Conservation (phyloP, 495 filamentous ascomycete genomes). For the Podospora pseudoanserina region DNA sequence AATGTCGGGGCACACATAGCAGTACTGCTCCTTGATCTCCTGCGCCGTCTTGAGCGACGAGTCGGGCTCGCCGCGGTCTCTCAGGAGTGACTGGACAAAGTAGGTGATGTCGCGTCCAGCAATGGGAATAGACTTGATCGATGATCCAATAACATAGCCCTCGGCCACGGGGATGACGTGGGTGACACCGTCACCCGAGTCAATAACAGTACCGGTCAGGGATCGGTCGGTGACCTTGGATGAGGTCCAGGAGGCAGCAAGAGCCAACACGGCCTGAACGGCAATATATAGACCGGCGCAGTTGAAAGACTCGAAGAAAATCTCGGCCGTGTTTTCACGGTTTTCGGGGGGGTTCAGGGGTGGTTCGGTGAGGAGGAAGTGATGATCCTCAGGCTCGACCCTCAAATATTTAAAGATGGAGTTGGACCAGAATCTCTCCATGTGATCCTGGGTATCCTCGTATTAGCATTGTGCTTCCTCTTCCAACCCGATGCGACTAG, state of each 20-base stretch:
- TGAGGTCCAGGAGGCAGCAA: constrained; percentile 97
- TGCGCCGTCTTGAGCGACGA: constrained; percentile 96
- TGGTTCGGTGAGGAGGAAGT: constrained; percentile 96
- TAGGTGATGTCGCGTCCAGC: constrained; percentile 97
- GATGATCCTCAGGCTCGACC: constrained; percentile 96
- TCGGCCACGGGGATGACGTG: constrained; percentile 98
- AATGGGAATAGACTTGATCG: constrained; percentile 97
- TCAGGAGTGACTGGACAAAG: constrained; percentile 92
- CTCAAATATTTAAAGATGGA: constrained; percentile 99
- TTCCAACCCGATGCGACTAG: neutral
- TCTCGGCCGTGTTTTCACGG: constrained; percentile 97
- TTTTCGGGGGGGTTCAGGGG: constrained; percentile 97
- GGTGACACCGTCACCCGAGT: constrained; percentile 96
- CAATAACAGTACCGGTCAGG: constrained; percentile 96
- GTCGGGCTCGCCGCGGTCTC: constrained; percentile 94
- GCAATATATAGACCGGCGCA: constrained; percentile 98
- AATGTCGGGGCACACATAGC: constrained; percentile 96
- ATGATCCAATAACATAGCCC: constrained; percentile 97
- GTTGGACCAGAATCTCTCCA: constrained; percentile 99
- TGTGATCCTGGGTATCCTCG: constrained; percentile 66
- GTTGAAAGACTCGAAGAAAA: constrained; percentile 99
- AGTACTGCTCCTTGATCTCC: constrained; percentile 96
- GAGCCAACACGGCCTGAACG: constrained; percentile 92
- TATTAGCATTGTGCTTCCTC: constrained; percentile 23
- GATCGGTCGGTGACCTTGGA: constrained; percentile 95